Percentiles rank a stretch among this genome's conserved stretches.
Conservation (phyloP, 495 filamentous ascomycete genomes). For the Pseudoneurospora amorphoporcata region DNA sequence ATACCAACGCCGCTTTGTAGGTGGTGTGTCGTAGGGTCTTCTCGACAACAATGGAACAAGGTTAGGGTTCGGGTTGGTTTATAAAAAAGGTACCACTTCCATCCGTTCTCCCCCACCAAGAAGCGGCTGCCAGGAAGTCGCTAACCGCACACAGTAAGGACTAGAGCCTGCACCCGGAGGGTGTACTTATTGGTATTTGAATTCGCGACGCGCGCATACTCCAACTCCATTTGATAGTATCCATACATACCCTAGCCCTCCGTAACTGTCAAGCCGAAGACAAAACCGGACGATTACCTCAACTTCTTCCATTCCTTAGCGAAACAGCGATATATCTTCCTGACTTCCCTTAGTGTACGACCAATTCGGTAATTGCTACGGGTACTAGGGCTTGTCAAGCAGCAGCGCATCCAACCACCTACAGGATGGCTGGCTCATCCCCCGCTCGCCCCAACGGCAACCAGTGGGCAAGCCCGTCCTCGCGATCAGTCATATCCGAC, state of each 20-base stretch:
- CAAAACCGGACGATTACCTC: neutral
- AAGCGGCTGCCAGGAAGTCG: neutral
- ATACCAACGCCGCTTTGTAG: neutral
- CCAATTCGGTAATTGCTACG: neutral
- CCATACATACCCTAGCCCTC: neutral
- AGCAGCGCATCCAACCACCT: neutral
- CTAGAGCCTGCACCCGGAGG: neutral
- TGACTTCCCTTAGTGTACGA: neutral
- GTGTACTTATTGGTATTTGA: neutral
- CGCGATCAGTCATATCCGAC: slow-evolving; percentile 24
- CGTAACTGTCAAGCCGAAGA: neutral
- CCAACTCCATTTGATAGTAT: neutral
- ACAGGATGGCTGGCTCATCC: slow-evolving; percentile 30
- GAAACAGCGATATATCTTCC: neutral
- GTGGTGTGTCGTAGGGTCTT: neutral
- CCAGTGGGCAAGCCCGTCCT: slow-evolving; percentile 24
- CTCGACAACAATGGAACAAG: neutral
- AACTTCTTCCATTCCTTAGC: neutral
- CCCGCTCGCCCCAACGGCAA: slow-evolving; percentile 24
- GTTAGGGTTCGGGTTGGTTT: neutral
- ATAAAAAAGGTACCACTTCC: neutral
- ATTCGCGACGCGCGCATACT: neutral
- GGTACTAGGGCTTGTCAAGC: neutral
- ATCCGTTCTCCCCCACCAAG: neutral
- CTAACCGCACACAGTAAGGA: neutral